A percentile compares a stretch with the other conserved stretches of the same genome.
phyloP scores from a whole-genome alignment of 2,329 filamentous ascomycete genomes.

The Teratosphaeria destructans region DNA sequence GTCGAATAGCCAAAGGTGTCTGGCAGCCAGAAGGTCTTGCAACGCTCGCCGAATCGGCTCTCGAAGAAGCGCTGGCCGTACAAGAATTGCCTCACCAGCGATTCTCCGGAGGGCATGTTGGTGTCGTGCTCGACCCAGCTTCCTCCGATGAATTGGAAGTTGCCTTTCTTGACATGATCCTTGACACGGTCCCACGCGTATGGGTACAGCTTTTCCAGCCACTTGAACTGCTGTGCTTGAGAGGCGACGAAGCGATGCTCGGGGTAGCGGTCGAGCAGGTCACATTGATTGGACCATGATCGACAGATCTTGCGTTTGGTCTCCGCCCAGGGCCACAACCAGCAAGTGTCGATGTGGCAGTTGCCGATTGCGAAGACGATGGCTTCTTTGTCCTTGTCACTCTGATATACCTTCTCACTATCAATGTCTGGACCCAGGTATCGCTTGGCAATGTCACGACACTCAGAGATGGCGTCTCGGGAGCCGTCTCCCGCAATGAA shows the following conservation, averaged over 20 bases:
- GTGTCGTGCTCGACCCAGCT: conserved; percentile 99
- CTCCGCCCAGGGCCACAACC: conserved; percentile 97
- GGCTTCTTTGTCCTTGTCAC: conserved; percentile 48
- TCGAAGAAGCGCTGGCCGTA: conserved; percentile 95
- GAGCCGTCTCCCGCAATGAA: conserved; percentile 70
- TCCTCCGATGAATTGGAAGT: conserved; percentile 89
- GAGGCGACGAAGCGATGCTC: conserved; percentile 89
- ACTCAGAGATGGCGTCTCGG: conserved; percentile 64
- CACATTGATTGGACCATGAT: conserved; percentile 94
- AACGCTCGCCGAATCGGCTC: conserved; percentile 79
- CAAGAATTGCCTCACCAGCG: conserved; percentile 83
- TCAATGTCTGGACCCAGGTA: conserved; percentile 76
- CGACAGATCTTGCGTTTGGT: conserved; percentile 93
- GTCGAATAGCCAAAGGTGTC: conserved; percentile 97
- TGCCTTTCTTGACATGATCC: conserved; percentile 77
- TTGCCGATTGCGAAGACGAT: conserved; percentile 86
- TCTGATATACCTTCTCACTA: conserved; percentile 71
- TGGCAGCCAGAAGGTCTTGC: conserved; percentile 90
- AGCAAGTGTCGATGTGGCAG: conserved; percentile 96
- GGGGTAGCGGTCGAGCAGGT: conserved; percentile 87
- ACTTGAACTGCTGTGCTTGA: conserved; percentile 96
- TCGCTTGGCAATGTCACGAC: conserved; percentile 70
- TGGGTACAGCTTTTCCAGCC: conserved; percentile 85
- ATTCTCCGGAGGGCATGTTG: conserved; percentile 92
- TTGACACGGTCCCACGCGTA: conserved; percentile 84